Percentiles rank a stretch among this genome's conserved stretches.
Conservation (phyloP, 2,329 filamentous ascomycete genomes). For the Hymenoscyphus fructigenus region DNA sequence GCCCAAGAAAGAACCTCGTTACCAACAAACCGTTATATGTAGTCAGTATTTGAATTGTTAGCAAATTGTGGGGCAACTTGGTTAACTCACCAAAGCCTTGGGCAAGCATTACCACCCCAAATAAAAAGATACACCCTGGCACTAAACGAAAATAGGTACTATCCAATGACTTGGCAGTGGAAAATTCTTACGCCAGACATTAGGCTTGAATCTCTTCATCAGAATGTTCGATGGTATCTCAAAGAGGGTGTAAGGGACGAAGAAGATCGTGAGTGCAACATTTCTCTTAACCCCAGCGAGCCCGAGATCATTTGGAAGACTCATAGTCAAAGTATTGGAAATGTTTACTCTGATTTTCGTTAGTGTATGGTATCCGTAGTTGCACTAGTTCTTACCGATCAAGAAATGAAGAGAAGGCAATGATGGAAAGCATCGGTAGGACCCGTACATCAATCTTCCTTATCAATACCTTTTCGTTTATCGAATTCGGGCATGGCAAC, state of each 20-base stretch:
- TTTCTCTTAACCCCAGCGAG: constrained; percentile 57
- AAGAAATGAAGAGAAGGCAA: constrained; percentile 77
- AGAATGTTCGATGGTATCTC: constrained; percentile 65
- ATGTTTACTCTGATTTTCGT: neutral
- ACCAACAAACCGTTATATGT: constrained; percentile 48
- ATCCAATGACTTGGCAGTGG: neutral
- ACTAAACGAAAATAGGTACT: constrained; percentile 38
- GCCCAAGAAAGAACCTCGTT: constrained; percentile 65
- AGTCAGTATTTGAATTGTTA: constrained; percentile 42
- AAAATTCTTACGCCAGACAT: constrained; percentile 55
- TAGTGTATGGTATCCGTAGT: neutral
- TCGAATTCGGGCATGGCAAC: neutral
- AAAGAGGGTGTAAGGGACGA: constrained; percentile 70
- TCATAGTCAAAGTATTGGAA: neutral
- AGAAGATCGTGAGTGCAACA: constrained; percentile 64
- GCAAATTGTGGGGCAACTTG: neutral
- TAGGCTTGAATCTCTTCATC: constrained; percentile 70
- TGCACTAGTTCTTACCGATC: constrained; percentile 62
- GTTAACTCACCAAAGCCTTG: constrained; percentile 52
- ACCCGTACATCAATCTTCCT: constrained; percentile 58
- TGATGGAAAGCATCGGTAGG: constrained; percentile 63
- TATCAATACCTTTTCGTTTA: constrained; percentile 1
- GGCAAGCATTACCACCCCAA: constrained; percentile 61
- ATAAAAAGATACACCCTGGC: constrained; percentile 49
- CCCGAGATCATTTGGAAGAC: neutral